A percentile compares a stretch with the other conserved stretches of the same genome.
Evolutionary conservation across 2,329 filamentous ascomycete genomes (phyloP).

Genomic region (Achaetomium macrosporum): DNA sequence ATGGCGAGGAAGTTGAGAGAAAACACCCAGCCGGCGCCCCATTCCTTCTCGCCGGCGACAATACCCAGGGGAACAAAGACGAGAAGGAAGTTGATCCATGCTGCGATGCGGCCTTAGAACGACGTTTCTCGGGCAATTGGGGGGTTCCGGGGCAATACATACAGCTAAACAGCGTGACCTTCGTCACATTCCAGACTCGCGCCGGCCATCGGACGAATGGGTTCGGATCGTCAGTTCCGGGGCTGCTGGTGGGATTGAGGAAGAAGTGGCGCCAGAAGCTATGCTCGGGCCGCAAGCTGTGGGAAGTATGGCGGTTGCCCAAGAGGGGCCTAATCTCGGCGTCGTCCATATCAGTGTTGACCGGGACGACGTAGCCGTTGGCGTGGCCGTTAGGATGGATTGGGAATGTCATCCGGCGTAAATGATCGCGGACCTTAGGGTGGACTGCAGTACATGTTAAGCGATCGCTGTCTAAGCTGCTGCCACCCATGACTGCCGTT

Average conservation of each 20-base stretch:
- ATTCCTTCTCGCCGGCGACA: constrained; percentile 54
- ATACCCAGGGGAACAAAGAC: constrained; percentile 71
- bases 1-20: constrained; percentile 76
- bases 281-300: constrained; percentile 7
- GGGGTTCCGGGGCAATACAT: constrained; percentile 29
- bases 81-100: constrained; percentile 63
- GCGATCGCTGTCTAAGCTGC: neutral
- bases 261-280: constrained; percentile 36
- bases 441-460: constrained; percentile 25
- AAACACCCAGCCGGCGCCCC: constrained; percentile 64
- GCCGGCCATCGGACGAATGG: constrained; percentile 41
- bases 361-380: neutral
- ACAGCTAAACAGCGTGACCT: constrained; percentile 56
- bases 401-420: constrained; percentile 18
- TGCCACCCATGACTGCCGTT: constrained; percentile 14
- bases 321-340: constrained; percentile 20
- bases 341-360: constrained; percentile 12
- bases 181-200: constrained; percentile 49
- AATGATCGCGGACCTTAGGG: constrained; percentile 26
- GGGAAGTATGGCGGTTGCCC: constrained; percentile 1
- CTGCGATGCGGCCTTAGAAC: constrained; percentile 29
- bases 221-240: constrained; percentile 46
- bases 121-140: neutral
- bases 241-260: constrained; percentile 44
- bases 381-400: neutral